Conservation (phyloP, 257 asterid genomes). For the Solanum dulcamara region DNA sequence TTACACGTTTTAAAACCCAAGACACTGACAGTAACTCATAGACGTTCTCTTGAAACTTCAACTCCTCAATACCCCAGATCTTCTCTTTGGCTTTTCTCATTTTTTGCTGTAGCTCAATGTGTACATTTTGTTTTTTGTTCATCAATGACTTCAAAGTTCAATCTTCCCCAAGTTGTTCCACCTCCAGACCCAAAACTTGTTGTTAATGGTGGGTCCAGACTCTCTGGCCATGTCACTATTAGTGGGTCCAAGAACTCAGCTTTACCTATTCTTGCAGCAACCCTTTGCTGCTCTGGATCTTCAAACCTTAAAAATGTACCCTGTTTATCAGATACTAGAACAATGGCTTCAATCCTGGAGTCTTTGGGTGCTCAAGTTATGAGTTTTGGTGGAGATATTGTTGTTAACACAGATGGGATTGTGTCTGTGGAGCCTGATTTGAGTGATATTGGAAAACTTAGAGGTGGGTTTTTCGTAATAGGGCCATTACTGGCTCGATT, state of each 20-base stretch:
- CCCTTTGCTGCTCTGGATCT: constrained; percentile 24
- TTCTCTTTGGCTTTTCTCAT: neutral
- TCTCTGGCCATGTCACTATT: constrained; percentile 28
- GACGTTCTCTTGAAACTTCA: neutral
- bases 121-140: neutral
- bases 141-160: neutral
- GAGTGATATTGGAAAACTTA: neutral
- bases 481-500: constrained; percentile 32
- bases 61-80: neutral
- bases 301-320: constrained; percentile 22
- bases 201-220: constrained; percentile 15
- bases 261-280: constrained; percentile 27
- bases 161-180: neutral
- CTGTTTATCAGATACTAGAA: constrained; percentile 12
- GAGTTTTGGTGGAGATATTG: neutral
- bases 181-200: constrained; percentile 10
- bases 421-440: constrained; percentile 24
- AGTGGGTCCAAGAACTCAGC: constrained; percentile 39
- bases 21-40: neutral
- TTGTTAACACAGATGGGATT: constrained; percentile 6
- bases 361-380: constrained; percentile 25
- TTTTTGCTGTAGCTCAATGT: neutral
- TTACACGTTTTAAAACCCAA: too few relatives aligned
- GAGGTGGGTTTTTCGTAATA: constrained; percentile 30
- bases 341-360: constrained; percentile 22